These are phyloP conservation scores for Hyaloscypha bicolor DNA, from an alignment of 495 filamentous ascomycete genomes.

Conservation along the genomic window DNA sequence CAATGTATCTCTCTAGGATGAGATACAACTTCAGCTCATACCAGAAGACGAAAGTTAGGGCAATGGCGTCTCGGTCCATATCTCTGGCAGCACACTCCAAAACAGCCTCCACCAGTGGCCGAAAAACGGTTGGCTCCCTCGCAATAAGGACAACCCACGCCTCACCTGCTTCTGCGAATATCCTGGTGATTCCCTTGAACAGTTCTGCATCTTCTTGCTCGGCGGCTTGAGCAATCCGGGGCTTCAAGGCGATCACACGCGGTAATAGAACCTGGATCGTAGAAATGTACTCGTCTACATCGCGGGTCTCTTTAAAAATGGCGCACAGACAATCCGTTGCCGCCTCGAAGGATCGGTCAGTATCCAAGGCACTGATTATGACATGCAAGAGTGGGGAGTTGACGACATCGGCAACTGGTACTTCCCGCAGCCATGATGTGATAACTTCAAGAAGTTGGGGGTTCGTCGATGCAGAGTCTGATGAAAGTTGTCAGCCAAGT, in stretches of 20 bases:
- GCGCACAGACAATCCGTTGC: slow-evolving; percentile 94
- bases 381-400: slow-evolving; percentile 82
- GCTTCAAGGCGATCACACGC: slow-evolving; percentile 72
- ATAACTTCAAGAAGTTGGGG: slow-evolving; percentile 93
- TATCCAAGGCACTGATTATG: slow-evolving; percentile 73
- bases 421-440: slow-evolving; percentile 93
- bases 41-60: slow-evolving; percentile 95
- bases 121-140: slow-evolving; percentile 77
- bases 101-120: slow-evolving; percentile 83
- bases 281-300: slow-evolving; percentile 83
- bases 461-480: slow-evolving; percentile 71
- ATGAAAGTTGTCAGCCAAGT: neutral
- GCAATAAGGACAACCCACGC: slow-evolving; percentile 92
- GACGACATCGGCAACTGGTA: slow-evolving; percentile 80
- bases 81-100: slow-evolving; percentile 89
- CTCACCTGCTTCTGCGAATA: slow-evolving; percentile 93
- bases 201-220: slow-evolving; percentile 82
- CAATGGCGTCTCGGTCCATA: slow-evolving; percentile 83
- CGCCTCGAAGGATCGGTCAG: slow-evolving; percentile 77
- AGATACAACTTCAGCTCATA: slow-evolving; percentile 98
- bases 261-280: slow-evolving; percentile 87
- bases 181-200: slow-evolving; percentile 82
- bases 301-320: slow-evolving; percentile 88
- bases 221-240: slow-evolving; percentile 75
- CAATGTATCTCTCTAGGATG: slow-evolving; percentile 83